A percentile compares a stretch with the other conserved stretches of the same genome.
phyloP scores from a whole-genome alignment of 106 monocot genomes.

The Chionographis japonica region DNA sequence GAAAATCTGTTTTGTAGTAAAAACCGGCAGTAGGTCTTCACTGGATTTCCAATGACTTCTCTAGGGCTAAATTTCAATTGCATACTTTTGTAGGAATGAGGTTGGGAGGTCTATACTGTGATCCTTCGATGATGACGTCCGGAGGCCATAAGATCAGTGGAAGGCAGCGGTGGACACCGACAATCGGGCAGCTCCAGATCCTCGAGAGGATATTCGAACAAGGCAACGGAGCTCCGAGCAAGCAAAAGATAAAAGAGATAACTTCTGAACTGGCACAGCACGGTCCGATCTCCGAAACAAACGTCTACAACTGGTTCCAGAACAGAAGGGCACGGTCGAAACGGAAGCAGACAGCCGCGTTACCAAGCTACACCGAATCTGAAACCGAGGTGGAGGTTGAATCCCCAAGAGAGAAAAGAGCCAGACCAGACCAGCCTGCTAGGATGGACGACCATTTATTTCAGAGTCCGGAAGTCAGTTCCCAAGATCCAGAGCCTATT shows the following conservation, averaged over 20 bases:
- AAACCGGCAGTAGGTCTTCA: too few species aligned
- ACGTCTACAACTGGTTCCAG: conserved; percentile 98
- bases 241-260: conserved; percentile 78
- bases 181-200: conserved; percentile 67
- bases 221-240: conserved; percentile 69
- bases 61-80: not conserved
- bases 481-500: conserved; percentile 5
- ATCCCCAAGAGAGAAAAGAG: conserved; percentile 27
- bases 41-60: too few species aligned
- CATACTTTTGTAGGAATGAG: conserved; percentile 34
- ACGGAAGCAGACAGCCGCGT: conserved; percentile 37
- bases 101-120: conserved; percentile 39
- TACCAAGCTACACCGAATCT: conserved; percentile 32
- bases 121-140: conserved; percentile 24
- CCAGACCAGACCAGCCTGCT: conserved; percentile 12
- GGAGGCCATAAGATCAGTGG: conserved; percentile 38
- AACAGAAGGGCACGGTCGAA: conserved; percentile 79
- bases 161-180: conserved; percentile 86
- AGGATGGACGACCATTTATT: not conserved
- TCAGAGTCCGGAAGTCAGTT: conserved; percentile 10
- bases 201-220: conserved; percentile 70
- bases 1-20: too few species aligned
- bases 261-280: conserved; percentile 52
- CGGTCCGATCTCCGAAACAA: conserved; percentile 74
- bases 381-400: conserved; percentile 42